Percentiles rank a stretch among this genome's conserved stretches.
Evolutionary conservation across 495 filamentous ascomycete genomes (phyloP).

Genomic region (Neurospora tetrasperma): DNA sequence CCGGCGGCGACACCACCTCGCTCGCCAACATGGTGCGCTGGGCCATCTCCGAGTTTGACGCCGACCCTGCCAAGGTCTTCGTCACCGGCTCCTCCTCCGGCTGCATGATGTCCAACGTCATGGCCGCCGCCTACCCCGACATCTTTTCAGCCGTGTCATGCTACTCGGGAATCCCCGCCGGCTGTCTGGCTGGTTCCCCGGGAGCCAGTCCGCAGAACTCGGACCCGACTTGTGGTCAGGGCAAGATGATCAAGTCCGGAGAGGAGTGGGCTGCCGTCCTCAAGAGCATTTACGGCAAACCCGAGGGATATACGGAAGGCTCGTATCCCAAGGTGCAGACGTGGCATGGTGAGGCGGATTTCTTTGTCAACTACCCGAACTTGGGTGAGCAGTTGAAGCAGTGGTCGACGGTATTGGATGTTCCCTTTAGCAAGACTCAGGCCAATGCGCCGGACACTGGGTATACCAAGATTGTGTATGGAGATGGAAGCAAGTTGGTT

Average conservation of each 20-base stretch:
- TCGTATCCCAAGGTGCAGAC: constrained; percentile 30
- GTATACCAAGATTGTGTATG: constrained; percentile 36
- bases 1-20: constrained; percentile 39
- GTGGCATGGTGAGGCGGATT: constrained; percentile 27
- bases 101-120: constrained; percentile 42
- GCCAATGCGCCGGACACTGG: constrained; percentile 25
- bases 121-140: constrained; percentile 29
- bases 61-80: constrained; percentile 35
- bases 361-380: constrained; percentile 24
- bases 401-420: constrained; percentile 28
- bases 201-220: constrained; percentile 27
- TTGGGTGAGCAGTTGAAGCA: constrained; percentile 38
- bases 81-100: constrained; percentile 39
- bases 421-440: constrained; percentile 19
- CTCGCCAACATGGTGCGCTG: constrained; percentile 46
- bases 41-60: constrained; percentile 34
- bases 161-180: constrained; percentile 31
- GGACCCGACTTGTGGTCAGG: constrained; percentile 31
- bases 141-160: constrained; percentile 30
- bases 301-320: constrained; percentile 22
- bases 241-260: constrained; percentile 22
- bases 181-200: constrained; percentile 27
- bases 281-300: constrained; percentile 14
- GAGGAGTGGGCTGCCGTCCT: constrained; percentile 24
- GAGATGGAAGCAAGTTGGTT: constrained; percentile 28